phyloP scores from a whole-genome alignment of 305 asterid species.

The Withania somnifera region DNA sequence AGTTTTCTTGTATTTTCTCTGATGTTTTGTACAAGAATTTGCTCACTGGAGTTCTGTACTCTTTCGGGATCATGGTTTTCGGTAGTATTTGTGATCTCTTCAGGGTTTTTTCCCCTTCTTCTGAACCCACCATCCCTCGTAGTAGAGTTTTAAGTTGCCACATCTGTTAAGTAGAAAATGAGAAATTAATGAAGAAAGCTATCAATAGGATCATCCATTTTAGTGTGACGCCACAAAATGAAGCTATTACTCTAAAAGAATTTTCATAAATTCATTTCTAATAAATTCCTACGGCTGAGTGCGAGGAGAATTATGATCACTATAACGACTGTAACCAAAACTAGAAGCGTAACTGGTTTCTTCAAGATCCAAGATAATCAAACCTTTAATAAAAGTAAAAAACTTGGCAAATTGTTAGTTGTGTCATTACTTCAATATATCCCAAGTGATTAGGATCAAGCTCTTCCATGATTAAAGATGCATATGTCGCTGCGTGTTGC shows the following conservation, averaged over 20 bases:
- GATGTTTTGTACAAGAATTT: conserved; percentile 38
- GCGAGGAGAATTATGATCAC: not conserved
- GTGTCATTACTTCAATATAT: conserved; percentile 55
- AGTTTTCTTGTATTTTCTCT: conserved; percentile 48
- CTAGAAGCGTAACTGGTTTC: not conserved
- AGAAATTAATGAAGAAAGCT: not conserved
- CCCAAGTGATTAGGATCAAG: conserved; percentile 84
- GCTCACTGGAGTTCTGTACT: conserved; percentile 59
- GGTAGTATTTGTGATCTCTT: conserved; percentile 43
- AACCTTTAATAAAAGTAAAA: not conserved
- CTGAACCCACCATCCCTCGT: conserved; percentile 52
- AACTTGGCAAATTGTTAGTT: not conserved
- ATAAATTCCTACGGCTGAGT: not conserved
- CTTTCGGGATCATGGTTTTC: conserved; percentile 73
- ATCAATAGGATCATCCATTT: not conserved
- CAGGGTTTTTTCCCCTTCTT: conserved; percentile 13
- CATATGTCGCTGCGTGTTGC: conserved; percentile 55
- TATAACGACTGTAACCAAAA: not conserved
- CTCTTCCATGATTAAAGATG: conserved; percentile 88
- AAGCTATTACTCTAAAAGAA: not conserved
- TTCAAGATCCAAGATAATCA: not conserved
- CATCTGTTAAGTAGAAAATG: conserved; percentile 32
- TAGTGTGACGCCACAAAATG: not conserved
- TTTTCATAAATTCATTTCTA: not conserved
- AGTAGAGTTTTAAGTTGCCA: conserved; percentile 82